phyloP scores from a whole-genome alignment of 148 eudicot species.

The Nyssa sinensis region DNA sequence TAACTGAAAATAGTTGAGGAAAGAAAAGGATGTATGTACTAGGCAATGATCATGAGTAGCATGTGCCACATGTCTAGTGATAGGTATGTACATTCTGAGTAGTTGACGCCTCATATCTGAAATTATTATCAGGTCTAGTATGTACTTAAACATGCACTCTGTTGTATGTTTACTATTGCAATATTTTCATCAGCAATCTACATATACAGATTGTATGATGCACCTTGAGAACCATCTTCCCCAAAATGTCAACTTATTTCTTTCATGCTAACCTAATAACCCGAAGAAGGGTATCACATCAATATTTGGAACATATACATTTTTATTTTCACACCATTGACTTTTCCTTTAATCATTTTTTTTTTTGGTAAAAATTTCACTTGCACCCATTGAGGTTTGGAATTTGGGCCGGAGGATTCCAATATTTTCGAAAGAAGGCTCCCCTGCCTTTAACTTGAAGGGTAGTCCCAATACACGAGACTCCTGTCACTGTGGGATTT shows the following conservation, averaged over 20 bases:
- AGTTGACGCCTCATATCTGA: background rate
- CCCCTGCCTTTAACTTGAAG: no score
- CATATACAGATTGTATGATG: background rate
- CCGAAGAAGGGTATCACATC: background rate
- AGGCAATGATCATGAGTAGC: background rate
- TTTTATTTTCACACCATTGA: background rate
- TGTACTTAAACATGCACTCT: background rate
- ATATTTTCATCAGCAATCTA: no score
- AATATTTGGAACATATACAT: background rate
- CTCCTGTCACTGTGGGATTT: no score
- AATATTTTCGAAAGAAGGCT: no score
- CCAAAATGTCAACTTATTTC: background rate
- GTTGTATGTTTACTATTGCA: no score
- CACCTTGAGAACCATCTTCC: background rate
- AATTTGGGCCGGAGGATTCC: no score
- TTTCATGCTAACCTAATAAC: background rate
- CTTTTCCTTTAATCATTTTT: background rate
- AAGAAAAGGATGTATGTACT: background rate
- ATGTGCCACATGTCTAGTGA: conserved; percentile 3
- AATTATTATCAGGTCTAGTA: no score
- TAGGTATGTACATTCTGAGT: background rate
- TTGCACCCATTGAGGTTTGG: no score
- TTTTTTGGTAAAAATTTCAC: no score
- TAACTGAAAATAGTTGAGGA: background rate
- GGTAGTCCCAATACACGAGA: no score